phyloP scores from a whole-genome alignment of 805 yeast genomes.

The Ogataea chonburiensis region DNA sequence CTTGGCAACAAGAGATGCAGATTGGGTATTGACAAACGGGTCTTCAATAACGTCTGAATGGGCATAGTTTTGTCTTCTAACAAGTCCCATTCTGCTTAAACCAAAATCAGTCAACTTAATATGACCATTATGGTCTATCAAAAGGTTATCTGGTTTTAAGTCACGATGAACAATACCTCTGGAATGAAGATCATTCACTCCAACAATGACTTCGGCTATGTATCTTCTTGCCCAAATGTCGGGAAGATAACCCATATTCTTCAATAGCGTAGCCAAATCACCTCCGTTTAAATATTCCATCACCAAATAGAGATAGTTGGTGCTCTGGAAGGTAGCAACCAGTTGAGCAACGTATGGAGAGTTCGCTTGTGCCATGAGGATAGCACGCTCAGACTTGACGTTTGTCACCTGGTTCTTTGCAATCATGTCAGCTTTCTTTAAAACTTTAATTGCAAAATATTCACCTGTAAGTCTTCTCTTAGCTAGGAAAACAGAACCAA shows the following conservation, averaged over 20 bases:
- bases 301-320: conserved; percentile 82
- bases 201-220: conserved; percentile 85
- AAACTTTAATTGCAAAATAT: conserved; percentile 89
- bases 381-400: conserved; percentile 92
- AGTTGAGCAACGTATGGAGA: conserved; percentile 91
- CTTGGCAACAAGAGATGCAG: conserved; percentile 16
- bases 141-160: conserved; percentile 88
- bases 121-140: conserved; percentile 86
- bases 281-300: conserved; percentile 98
- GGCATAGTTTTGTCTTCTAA: conserved; percentile 64
- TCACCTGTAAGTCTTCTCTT: conserved; percentile 86
- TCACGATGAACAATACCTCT: conserved; percentile 94
- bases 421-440: conserved; percentile 92
- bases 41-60: conserved; percentile 19
- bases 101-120: conserved; percentile 95
- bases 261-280: conserved; percentile 84
- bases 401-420: conserved; percentile 95
- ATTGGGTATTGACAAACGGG: conserved; percentile 18
- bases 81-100: conserved; percentile 81
- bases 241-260: conserved; percentile 78
- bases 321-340: conserved; percentile 84
- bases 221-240: conserved; percentile 85
- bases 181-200: conserved; percentile 84
- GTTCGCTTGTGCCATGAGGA: conserved; percentile 96
- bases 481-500: conserved; percentile 91